Conservation (phyloP, 495 filamentous ascomycete genomes). For the Astrothelium macrocarpum region DNA sequence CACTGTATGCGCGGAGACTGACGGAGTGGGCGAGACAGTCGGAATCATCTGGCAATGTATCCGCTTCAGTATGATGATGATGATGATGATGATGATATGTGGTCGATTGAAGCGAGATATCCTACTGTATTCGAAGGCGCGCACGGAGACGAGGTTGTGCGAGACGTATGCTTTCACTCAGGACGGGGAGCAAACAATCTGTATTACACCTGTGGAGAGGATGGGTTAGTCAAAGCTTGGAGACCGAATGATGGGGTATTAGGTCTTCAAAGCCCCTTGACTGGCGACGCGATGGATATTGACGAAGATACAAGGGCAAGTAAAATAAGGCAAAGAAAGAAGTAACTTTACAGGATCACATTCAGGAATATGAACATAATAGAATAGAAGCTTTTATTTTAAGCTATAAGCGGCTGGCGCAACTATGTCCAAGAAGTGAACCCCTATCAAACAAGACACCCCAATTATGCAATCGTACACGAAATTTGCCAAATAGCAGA, state of each 20-base stretch:
- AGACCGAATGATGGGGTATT: constrained; percentile 10
- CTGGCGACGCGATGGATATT: background rate
- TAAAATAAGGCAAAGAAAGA: background rate
- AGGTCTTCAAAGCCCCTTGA: too few species aligned
- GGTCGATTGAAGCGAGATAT: background rate
- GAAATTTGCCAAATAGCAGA: background rate
- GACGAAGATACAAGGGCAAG: background rate
- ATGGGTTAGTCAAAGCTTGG: constrained; percentile 30
- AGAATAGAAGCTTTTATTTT: background rate
- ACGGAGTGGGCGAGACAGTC: constrained; percentile 1
- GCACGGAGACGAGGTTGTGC: constrained; percentile 76
- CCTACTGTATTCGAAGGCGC: constrained; percentile 42
- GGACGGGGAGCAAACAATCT: constrained; percentile 7
- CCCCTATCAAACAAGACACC: background rate
- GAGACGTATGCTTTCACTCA: constrained; percentile 58
- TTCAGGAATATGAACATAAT: background rate
- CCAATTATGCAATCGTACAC: background rate
- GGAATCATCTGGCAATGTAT: constrained; percentile 28
- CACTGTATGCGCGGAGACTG: too few species aligned
- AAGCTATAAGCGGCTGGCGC: constrained; percentile 3
- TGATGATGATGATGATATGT: background rate
- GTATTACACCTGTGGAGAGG: constrained; percentile 31
- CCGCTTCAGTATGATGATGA: background rate
- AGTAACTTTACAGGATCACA: background rate
- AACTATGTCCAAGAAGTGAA: constrained; percentile 7